These are phyloP conservation scores for Centaurea solstitialis DNA, from an alignment of 129 eudicot genomes.

Conservation along the genomic window DNA sequence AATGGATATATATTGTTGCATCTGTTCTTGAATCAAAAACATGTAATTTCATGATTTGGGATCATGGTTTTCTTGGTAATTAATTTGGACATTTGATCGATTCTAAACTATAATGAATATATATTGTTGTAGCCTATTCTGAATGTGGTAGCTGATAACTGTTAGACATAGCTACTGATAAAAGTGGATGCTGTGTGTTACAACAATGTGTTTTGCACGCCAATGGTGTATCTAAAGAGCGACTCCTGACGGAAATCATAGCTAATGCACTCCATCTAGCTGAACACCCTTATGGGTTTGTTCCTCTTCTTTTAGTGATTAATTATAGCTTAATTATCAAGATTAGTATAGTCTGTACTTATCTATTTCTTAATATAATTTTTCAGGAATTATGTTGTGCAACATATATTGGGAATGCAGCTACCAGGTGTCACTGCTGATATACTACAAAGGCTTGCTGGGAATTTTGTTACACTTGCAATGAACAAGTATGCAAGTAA, in stretches of 20 bases:
- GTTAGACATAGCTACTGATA: conserved; percentile 51
- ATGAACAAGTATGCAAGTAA: conserved; percentile 70
- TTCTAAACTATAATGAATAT: background rate
- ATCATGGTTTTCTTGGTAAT: background rate
- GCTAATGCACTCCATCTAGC: conserved; percentile 40
- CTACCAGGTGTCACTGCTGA: conserved; percentile 28
- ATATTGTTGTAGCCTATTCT: conserved; percentile 41
- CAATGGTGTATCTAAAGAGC: conserved; percentile 21
- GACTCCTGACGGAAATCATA: conserved; percentile 34
- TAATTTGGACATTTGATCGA: background rate
- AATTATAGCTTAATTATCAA: background rate
- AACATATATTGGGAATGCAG: conserved; percentile 43
- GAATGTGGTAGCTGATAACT: conserved; percentile 44
- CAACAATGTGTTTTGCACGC: conserved; percentile 41
- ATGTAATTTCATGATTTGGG: background rate
- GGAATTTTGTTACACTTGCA: conserved; percentile 47
- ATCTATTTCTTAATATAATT: background rate
- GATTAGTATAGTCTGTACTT: background rate
- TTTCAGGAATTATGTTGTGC: conserved; percentile 85
- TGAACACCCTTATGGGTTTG: conserved; percentile 57
- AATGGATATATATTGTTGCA: no score
- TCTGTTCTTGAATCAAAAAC: no score
- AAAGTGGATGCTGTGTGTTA: conserved; percentile 54
- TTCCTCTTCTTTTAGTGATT: background rate
- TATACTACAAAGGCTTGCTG: conserved; percentile 40